Evolutionary conservation across 495 filamentous ascomycete species (phyloP).

Genomic region (Podospora bellae-mahoneyi): DNA sequence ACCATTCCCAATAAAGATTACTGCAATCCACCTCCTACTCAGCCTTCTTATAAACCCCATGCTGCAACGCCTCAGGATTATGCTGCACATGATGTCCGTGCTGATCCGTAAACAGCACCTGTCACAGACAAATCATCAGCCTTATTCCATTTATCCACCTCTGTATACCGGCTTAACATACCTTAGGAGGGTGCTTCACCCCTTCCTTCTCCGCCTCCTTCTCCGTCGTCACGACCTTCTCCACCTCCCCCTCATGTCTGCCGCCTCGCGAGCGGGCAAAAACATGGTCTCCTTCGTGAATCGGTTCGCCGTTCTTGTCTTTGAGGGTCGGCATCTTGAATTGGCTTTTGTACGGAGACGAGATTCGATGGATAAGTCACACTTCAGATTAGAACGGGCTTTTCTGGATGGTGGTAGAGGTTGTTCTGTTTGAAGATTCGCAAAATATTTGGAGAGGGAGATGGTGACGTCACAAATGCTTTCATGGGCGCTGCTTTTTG

Average conservation of each 20-base stretch:
- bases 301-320: slow-evolving; percentile 36
- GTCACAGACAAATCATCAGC: neutral
- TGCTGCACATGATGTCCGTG: slow-evolving; percentile 40
- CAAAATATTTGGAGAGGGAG: too few relatives aligned
- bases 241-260: slow-evolving; percentile 37
- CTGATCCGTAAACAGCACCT: slow-evolving; percentile 37
- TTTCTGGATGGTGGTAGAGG: too few relatives aligned
- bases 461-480: too few relatives aligned
- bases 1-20: too few relatives aligned
- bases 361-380: too few relatives aligned
- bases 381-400: too few relatives aligned
- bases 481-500: too few relatives aligned
- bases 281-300: slow-evolving; percentile 38
- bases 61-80: slow-evolving; percentile 34
- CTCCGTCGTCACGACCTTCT: slow-evolving; percentile 35
- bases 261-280: slow-evolving; percentile 36
- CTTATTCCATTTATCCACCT: neutral
- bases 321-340: slow-evolving; percentile 15
- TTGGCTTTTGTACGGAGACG: too few relatives aligned
- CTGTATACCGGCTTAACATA: slow-evolving; percentile 6
- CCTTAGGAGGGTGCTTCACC: slow-evolving; percentile 47
- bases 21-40: neutral
- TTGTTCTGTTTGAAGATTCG: neutral
- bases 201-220: slow-evolving; percentile 37
- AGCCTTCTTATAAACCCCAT: slow-evolving; percentile 21